Conservation (phyloP, 148 eudicot genomes). For the Camellia granthamiana region DNA sequence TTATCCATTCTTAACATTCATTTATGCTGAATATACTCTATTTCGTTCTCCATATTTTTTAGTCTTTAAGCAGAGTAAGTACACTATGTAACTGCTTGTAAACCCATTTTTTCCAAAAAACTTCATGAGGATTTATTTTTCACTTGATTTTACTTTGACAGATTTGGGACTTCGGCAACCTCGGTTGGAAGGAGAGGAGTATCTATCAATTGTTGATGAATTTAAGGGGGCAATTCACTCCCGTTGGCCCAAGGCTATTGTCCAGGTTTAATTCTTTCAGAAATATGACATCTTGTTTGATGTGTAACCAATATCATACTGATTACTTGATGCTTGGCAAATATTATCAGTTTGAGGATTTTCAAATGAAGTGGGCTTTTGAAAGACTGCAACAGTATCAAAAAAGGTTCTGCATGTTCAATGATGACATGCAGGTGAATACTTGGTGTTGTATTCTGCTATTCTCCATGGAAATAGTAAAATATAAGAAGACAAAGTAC, state of each 20-base stretch:
- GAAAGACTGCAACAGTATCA: constrained; percentile 87
- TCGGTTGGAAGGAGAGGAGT: constrained; percentile 94
- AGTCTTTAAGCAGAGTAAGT: not conserved
- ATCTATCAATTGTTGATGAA: constrained; percentile 79
- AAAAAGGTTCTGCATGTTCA: constrained; percentile 89
- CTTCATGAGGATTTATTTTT: constrained; percentile 14
- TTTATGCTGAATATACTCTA: not conserved
- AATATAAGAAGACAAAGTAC: not conserved
- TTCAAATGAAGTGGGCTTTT: constrained; percentile 99
- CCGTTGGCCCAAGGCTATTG: constrained; percentile 99
- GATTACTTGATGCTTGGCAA: constrained; percentile 11
- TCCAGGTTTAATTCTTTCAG: constrained; percentile 63
- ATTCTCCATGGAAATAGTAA: not conserved
- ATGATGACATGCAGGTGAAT: constrained; percentile 92
- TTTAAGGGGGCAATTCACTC: constrained; percentile 91
- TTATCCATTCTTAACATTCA: not conserved
- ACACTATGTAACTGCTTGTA: not conserved
- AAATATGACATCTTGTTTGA: constrained; percentile 2
- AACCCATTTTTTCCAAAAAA: not conserved
- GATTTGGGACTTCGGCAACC: constrained; percentile 94
- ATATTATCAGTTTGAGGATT: constrained; percentile 87
- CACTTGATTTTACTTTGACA: constrained; percentile 34
- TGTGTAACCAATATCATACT: constrained; percentile 17
- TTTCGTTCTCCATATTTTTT: not conserved
- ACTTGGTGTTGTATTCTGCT: constrained; percentile 11